Base-by-base conservation (phyloP, 371 early-diverging fungal genomes). In the Mortierella sp. region DNA sequence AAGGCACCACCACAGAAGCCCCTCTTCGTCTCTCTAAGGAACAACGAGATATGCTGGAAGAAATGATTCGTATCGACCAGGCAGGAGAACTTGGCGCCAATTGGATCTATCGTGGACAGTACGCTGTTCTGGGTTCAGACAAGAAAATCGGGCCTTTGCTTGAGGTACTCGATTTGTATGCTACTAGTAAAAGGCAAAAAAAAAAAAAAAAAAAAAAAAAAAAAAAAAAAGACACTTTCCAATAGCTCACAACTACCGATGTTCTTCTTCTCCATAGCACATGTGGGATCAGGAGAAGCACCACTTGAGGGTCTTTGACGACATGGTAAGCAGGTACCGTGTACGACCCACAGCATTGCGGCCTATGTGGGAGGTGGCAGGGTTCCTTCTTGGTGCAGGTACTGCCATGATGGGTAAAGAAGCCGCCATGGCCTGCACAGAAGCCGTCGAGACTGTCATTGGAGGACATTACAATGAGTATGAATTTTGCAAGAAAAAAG, bases 381-480 rank as follows among this genome's bases (percentile, higher is more conserved):
- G 98, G 2, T 98, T 91, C 67, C 87, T 90, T 0, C 85, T 98
- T 7, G 98, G 98, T 19, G 92, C 88, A 25, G 91, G 89, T 4
- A 95, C 98, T 0, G 98, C 97, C 6, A 57, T 95, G 63, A 70
- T 98, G 75, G 98, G 98, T 16, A 92, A 94, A 70, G 94, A 95
- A 64, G 96, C 97, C 6, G 97, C 98, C 26, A 98, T 98, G 98
- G 95, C 97, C 3, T 97, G 97, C 82, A 98, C 99, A 0, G 99
- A 98, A 74, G 98, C 98, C 1, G 99, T 98, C 18, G 99, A 98
- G 82, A 96, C 97, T 0, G 95, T 94, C 18, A 98, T 98, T 82
- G 98, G 98, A n/a, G 84, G 91, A 50, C 98, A 98, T 73, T 98
- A 98, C 80, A 95, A 98, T 75, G 96, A 97, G 89, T 92, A 88